These are phyloP conservation scores for Hymenoscyphus albidus DNA, from an alignment of 2,329 filamentous ascomycete genomes.

Conservation along the genomic window DNA sequence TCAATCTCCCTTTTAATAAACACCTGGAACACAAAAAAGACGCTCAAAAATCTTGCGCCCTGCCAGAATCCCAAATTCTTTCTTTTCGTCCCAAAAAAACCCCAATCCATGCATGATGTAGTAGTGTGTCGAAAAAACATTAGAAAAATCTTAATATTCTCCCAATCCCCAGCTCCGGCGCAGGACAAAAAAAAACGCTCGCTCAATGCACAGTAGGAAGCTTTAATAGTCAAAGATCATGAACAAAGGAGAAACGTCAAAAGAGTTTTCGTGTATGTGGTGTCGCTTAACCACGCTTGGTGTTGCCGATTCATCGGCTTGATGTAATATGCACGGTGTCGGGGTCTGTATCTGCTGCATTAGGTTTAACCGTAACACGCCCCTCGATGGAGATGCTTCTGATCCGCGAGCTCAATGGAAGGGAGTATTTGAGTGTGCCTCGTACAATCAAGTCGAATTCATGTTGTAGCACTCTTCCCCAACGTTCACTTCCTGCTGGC, in stretches of 20 bases:
- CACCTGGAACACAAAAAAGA: background rate
- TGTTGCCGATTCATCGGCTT: conserved; percentile 9
- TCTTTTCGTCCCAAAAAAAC: background rate
- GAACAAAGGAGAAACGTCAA: conserved; percentile 24
- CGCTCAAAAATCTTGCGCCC: background rate
- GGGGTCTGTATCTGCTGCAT: conserved; percentile 37
- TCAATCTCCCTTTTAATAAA: background rate
- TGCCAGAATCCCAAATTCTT: background rate
- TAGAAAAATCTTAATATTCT: background rate
- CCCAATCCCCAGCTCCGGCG: background rate
- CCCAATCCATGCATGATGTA: background rate
- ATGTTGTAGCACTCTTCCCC: conserved; percentile 86
- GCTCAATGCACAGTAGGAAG: conserved; percentile 25
- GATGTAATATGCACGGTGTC: conserved; percentile 28
- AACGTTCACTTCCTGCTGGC: conserved; percentile 74
- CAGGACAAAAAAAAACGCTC: conserved; percentile 9
- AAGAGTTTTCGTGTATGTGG: conserved; percentile 2
- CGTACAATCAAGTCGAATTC: conserved; percentile 92
- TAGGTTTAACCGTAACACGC: conserved; percentile 57
- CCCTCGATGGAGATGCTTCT: conserved; percentile 58
- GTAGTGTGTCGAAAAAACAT: background rate
- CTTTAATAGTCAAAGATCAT: conserved; percentile 17
- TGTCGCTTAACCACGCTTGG: conserved; percentile 15
- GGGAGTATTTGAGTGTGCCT: conserved; percentile 79
- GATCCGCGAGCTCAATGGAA: conserved; percentile 58